Percentiles rank a stretch among this genome's conserved stretches.
Evolutionary conservation across 2,329 filamentous ascomycete species (phyloP).

Genomic region (Rhexocercosporidium sp.): DNA sequence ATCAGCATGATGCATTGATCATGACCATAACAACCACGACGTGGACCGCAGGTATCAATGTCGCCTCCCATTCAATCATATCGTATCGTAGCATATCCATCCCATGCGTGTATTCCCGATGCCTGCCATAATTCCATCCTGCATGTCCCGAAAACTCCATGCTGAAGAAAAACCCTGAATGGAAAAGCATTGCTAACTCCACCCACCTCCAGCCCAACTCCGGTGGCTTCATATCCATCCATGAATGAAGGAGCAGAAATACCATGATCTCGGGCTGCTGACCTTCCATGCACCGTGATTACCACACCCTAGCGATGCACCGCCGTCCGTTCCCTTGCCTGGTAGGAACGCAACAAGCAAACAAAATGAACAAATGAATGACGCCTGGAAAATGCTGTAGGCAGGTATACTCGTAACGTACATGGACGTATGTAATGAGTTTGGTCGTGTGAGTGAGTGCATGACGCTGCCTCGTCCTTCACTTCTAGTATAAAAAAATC

Average conservation of each 20-base stretch:
- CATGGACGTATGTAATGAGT: background rate
- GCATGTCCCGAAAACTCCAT: slow-evolving; percentile 2
- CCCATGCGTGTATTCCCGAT: background rate
- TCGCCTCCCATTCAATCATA: background rate
- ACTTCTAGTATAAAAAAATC: background rate
- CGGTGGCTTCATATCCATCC: background rate
- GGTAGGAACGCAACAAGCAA: background rate
- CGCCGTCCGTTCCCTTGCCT: slow-evolving; percentile 1
- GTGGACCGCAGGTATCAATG: background rate
- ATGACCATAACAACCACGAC: background rate
- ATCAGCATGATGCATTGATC: background rate
- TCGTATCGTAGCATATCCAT: background rate
- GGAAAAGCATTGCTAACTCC: background rate
- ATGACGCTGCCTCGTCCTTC: slow-evolving; percentile 3
- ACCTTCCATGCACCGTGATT: background rate
- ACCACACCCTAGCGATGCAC: background rate
- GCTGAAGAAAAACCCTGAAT: background rate
- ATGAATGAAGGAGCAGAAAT: background rate
- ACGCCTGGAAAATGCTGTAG: slow-evolving; percentile 4
- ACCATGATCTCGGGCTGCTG: background rate
- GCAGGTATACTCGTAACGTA: background rate
- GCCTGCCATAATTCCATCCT: background rate
- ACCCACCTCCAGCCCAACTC: background rate
- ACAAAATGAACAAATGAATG: background rate
- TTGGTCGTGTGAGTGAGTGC: background rate